Evolutionary conservation across 371 early-diverging fungal genomes (phyloP).

Genomic region (Lichtheimia corymbifera): DNA sequence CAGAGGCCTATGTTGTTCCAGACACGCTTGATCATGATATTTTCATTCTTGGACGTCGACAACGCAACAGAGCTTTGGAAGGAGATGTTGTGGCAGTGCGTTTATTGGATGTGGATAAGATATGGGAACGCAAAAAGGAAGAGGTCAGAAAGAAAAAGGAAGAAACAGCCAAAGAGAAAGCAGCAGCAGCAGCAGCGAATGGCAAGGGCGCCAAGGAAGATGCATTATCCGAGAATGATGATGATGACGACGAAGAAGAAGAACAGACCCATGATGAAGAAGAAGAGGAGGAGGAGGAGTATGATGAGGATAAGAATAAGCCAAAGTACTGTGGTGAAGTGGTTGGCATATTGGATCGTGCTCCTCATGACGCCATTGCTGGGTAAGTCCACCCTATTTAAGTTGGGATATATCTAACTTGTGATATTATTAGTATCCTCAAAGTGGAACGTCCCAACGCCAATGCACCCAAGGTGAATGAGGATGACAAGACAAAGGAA

Average conservation of each 20-base stretch:
- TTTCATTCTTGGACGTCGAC: slow-evolving; percentile 54
- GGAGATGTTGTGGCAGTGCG: slow-evolving; percentile 72
- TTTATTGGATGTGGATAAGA: slow-evolving; percentile 51
- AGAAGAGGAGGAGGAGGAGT: slow-evolving; percentile 20
- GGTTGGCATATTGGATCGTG: slow-evolving; percentile 56
- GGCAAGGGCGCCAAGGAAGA: slow-evolving; percentile 24
- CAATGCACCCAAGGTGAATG: not conserved
- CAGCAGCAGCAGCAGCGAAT: slow-evolving; percentile 11
- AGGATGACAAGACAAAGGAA: slow-evolving; percentile 14
- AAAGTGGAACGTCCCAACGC: not conserved
- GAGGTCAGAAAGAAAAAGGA: slow-evolving; percentile 25
- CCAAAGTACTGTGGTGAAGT: slow-evolving; percentile 59
- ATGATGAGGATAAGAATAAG: slow-evolving; percentile 32
- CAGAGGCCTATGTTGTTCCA: slow-evolving; percentile 69
- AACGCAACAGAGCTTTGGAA: slow-evolving; percentile 79
- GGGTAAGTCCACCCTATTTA: slow-evolving; percentile 16
- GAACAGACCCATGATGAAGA: slow-evolving; percentile 1
- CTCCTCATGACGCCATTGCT: slow-evolving; percentile 15
- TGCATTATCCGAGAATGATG: slow-evolving; percentile 2
- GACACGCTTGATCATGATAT: slow-evolving; percentile 48
- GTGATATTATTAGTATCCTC: not conserved
- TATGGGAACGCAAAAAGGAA: slow-evolving; percentile 29
- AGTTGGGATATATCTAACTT: not conserved
- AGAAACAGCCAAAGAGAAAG: slow-evolving; percentile 13
- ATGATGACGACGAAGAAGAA: slow-evolving; percentile 7